Evolutionary conservation across 768 basidiomycete species (phyloP), one percentile per base, ranked within the genome.

Genomic region (Trametes cubensis): DNA sequence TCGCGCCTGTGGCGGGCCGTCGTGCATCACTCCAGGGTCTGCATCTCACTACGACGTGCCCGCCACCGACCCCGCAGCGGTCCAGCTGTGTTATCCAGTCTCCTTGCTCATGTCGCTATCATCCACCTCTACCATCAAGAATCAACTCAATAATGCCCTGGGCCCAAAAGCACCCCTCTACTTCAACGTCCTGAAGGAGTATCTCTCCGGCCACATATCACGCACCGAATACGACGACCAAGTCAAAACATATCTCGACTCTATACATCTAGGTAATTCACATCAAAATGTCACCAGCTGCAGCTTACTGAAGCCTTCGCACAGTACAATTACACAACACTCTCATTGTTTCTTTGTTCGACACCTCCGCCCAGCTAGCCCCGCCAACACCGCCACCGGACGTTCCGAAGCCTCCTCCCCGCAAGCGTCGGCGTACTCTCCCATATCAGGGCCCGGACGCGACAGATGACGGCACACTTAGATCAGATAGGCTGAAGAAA

Each of bases 271-370:
- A n/a, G 30, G 55, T 52, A 15, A 50, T 60, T 13, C 7, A 5
- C 8, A 7, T 15, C 15, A 10, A 14, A 50, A 34, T 61, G 23
- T 40, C 14, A 39, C 1, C n/a, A 45, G 13, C 14, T n/a, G 0
- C 10, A 18, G 14, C 20, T 39, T 0, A 39, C 2, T 15, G 21
- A 42, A 14, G 6, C n/a, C 13, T 14, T 6, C n/a, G 1, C 14
- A 4, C 53, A 88, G 88, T 92, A 28, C 90, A 91, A 73, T 76
- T 92, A 2, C 92, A 94, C 71, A 94, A 94, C 73, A 86, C 91
- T 13, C 79, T 94, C 34, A 86, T 94, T 39, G 92, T 93, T 30
- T 91, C 91, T 2, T 74, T 94, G 17, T 90, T 93, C 64, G 90
- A 91, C 73, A 88, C 88, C 23, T 89, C 90, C 1, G 84, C 85